A percentile compares a stretch with the other conserved stretches of the same genome.
These are phyloP conservation scores for Penicillium goetzii DNA, from an alignment of 495 filamentous ascomycete genomes.

Conservation along the genomic window DNA sequence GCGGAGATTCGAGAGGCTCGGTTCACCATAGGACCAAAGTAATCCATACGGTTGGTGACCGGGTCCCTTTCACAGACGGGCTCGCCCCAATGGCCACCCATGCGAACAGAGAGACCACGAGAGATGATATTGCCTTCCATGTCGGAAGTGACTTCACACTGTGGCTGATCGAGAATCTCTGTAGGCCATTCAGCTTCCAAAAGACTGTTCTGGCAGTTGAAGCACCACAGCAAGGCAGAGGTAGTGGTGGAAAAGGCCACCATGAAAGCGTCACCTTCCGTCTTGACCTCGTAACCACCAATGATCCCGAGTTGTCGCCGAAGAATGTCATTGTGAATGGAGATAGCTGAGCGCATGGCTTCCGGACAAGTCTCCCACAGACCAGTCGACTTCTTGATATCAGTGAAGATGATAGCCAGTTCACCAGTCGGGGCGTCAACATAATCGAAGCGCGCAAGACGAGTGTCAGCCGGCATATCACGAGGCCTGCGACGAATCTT, in stretches of 20 bases:
- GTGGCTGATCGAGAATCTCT: constrained; percentile 85
- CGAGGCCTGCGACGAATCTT: constrained; percentile 65
- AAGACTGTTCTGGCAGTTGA: constrained; percentile 86
- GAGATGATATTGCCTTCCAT: constrained; percentile 89
- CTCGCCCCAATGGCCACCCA: constrained; percentile 95
- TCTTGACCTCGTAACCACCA: constrained; percentile 98
- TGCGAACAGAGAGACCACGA: constrained; percentile 88
- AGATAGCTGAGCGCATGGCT: constrained; percentile 94
- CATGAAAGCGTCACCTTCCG: constrained; percentile 99
- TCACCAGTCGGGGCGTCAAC: constrained; percentile 89
- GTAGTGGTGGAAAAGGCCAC: constrained; percentile 96
- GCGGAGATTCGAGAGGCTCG: constrained; percentile 89
- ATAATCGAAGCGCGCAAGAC: constrained; percentile 82
- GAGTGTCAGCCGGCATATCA: constrained; percentile 77
- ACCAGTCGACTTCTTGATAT: constrained; percentile 97
- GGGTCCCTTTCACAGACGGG: constrained; percentile 95
- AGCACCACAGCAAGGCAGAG: constrained; percentile 91
- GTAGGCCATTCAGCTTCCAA: constrained; percentile 90
- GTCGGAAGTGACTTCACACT: constrained; percentile 80
- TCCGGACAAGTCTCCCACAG: constrained; percentile 96
- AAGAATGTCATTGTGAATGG: constrained; percentile 94
- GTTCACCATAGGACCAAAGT: constrained; percentile 99
- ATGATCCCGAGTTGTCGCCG: constrained; percentile 90
- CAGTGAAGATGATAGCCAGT: constrained; percentile 93
- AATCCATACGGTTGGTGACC: constrained; percentile 97